These are phyloP conservation scores for Eruca vesicaria DNA, from an alignment of 441 rosid species.

Conservation along the genomic window DNA sequence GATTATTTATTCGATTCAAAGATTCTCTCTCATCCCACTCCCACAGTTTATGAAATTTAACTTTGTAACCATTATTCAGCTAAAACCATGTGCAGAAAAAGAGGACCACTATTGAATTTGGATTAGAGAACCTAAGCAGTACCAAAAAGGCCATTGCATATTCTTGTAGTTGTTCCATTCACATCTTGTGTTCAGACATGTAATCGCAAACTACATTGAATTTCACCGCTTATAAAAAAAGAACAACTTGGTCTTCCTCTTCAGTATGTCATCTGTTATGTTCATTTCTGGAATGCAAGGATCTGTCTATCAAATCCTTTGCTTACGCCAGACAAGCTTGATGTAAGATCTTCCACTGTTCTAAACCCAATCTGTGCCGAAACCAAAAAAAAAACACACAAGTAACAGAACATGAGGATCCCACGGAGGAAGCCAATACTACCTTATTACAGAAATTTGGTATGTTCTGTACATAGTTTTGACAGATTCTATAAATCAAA, in stretches of 20 bases:
- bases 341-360: slow-evolving; percentile 68
- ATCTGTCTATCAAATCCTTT: slow-evolving; percentile 81
- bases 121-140: slow-evolving; percentile 5
- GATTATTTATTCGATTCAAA: not conserved
- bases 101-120: not conserved
- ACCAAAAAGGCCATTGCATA: not conserved
- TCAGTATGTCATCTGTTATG: slow-evolving; percentile 6
- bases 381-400: slow-evolving; percentile 9
- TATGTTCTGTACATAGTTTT: not conserved
- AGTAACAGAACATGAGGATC: not conserved
- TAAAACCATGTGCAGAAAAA: not conserved
- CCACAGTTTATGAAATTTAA: not conserved
- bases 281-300: slow-evolving; percentile 76
- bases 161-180: not conserved
- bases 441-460: not conserved
- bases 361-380: slow-evolving; percentile 90
- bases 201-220: not conserved
- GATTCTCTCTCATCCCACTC: not conserved
- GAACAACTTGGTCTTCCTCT: not conserved
- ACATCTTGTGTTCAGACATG: slow-evolving; percentile 2
- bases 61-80: not conserved
- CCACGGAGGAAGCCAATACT: not conserved
- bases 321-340: slow-evolving; percentile 61
- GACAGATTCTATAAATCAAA: not conserved
- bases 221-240: not conserved